Conservation (phyloP, 2,329 filamentous ascomycete species). For the Chaetomiaceae sp. region DNA sequence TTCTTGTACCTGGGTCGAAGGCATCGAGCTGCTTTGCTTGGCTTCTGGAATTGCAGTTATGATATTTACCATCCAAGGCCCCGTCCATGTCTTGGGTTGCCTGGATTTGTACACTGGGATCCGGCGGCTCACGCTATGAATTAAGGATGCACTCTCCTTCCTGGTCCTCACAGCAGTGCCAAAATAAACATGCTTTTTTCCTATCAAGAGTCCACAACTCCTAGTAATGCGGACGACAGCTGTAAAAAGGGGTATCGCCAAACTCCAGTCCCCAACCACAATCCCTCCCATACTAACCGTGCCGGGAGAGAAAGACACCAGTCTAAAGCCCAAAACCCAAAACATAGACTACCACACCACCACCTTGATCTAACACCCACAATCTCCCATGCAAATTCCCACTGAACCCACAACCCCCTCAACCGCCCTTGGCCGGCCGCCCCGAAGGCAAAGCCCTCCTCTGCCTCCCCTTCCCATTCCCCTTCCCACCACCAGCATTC, state of each 20-base stretch:
- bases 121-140: constrained; percentile 1
- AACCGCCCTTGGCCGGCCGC: neutral
- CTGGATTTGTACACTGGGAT: neutral
- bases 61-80: neutral
- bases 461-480: neutral
- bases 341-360: neutral
- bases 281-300: neutral
- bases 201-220: neutral
- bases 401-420: neutral
- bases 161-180: too few relatives aligned
- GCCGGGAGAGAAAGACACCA: neutral
- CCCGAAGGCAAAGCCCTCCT: constrained; percentile 13
- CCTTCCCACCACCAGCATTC: neutral
- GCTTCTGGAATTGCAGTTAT: neutral
- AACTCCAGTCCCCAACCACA: neutral
- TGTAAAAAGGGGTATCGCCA: constrained; percentile 2
- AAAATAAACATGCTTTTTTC: neutral
- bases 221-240: neutral
- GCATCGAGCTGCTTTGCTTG: too few relatives aligned
- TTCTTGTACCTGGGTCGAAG: neutral
- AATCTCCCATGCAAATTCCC: neutral
- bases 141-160: neutral
- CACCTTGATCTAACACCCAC: neutral
- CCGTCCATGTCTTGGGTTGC: neutral
- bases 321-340: neutral